Percentiles rank a stretch among this genome's conserved stretches.
Conservation (phyloP, 31 red algal genomes). For the Odonthalia washingtoniensis region DNA sequence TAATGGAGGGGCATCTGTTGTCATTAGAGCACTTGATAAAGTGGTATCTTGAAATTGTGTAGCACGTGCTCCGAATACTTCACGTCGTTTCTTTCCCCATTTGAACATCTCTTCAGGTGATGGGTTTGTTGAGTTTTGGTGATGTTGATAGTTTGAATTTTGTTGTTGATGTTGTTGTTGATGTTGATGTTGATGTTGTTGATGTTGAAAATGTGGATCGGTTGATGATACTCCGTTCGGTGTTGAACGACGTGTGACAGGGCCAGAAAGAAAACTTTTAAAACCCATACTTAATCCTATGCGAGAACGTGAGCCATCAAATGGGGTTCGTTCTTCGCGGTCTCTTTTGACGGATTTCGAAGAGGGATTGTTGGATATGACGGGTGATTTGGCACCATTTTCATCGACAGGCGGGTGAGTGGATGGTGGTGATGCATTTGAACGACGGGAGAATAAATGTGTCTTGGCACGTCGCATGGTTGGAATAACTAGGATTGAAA, state of each 20-base stretch:
- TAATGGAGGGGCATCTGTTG: constrained; percentile 54
- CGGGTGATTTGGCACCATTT: neutral
- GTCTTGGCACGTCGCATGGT: constrained; percentile 59
- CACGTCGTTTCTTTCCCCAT: constrained; percentile 53
- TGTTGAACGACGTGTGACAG: constrained; percentile 15
- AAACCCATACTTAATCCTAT: constrained; percentile 61
- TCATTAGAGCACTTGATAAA: constrained; percentile 11
- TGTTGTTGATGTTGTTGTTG: neutral
- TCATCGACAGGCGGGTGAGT: neutral
- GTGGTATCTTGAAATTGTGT: constrained; percentile 35
- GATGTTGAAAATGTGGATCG: too few species aligned
- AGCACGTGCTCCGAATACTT: constrained; percentile 57
- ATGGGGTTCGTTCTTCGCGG: neutral
- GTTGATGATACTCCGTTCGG: too few species aligned
- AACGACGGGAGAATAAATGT: constrained; percentile 34
- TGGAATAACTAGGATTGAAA: too few species aligned
- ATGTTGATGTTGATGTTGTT: neutral
- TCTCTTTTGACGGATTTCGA: constrained; percentile 2
- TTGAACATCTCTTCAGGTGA: constrained; percentile 50
- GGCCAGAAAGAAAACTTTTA: constrained; percentile 46
- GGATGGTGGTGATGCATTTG: neutral
- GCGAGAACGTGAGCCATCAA: constrained; percentile 50
- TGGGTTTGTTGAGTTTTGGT: neutral
- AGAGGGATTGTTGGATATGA: constrained; percentile 5
- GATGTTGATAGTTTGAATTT: constrained; percentile 1